phyloP scores from a whole-genome alignment of 1,284 basidiomycete species.

The Stygiomarasmius scandens region DNA sequence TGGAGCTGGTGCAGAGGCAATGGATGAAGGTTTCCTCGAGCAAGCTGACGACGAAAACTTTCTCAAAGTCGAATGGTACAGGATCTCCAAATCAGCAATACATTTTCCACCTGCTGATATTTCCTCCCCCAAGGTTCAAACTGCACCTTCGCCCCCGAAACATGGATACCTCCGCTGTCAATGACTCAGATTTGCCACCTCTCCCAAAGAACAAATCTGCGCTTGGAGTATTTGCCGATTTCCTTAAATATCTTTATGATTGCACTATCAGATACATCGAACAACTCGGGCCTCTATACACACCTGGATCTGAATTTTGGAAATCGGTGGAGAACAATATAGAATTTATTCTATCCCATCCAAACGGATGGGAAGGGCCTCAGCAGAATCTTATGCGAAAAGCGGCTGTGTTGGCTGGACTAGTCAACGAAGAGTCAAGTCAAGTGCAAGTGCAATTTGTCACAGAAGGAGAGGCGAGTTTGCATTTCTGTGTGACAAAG shows the following conservation, averaged over 20 bases:
- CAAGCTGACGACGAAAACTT: constrained; percentile 47
- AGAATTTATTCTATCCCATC: constrained; percentile 31
- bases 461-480: constrained; percentile 53
- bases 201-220: constrained; percentile 40
- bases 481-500: constrained; percentile 47
- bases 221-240: constrained; percentile 42
- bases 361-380: constrained; percentile 28
- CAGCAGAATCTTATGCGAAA: constrained; percentile 22
- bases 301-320: constrained; percentile 33
- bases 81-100: too few species aligned
- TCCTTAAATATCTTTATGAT: constrained; percentile 41
- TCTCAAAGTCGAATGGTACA: constrained; percentile 48
- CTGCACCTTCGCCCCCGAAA: constrained; percentile 33
- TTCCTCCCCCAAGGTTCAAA: constrained; percentile 33
- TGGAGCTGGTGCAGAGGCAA: constrained; percentile 54
- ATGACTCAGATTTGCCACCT: constrained; percentile 30
- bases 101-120: not conserved
- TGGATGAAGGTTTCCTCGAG: constrained; percentile 41
- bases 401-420: constrained; percentile 21
- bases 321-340: constrained; percentile 34
- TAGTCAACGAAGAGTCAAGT: constrained; percentile 26
- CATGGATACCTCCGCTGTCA: constrained; percentile 18
- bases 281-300: constrained; percentile 28
- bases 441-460: constrained; percentile 44
- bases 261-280: constrained; percentile 40